Evolutionary conservation across 2,329 filamentous ascomycete species (phyloP), one percentile per base, ranked within the genome.

Genomic region (Ascochyta pisi): DNA sequence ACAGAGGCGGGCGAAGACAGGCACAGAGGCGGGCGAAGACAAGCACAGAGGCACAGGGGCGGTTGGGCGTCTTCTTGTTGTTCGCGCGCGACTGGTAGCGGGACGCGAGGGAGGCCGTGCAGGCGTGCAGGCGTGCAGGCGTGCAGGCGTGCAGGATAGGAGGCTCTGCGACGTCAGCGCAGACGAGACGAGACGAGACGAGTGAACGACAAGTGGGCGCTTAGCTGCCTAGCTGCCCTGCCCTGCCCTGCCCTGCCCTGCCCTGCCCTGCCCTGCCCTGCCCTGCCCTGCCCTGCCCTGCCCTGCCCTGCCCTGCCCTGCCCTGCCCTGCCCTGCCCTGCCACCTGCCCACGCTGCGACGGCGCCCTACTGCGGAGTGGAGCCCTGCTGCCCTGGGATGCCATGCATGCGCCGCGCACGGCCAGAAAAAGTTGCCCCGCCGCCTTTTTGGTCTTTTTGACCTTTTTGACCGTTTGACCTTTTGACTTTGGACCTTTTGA

Each of bases 51-150:
- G 47, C 29, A 8, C 5, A 8, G 13, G 5, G 24, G 24, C 24
- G 5, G 24, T 8, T 26, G 24, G 24, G 5, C 7, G 24, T 26
- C 24, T 26, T 26, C 5, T 26, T 15, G 31, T 13, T 22, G 39
- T 38, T 42, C 40, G 57, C 34, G 51, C 38, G 45, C 37, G 47
- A 38, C 43, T 45, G 34, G 57, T 37, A 55, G 38, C 42, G 45
- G 58, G 52, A 50, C 60, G 59, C 50, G 44, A 44, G 42, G 41
- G 41, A 42, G 53, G 22, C 45, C 37, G 47, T 50, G 52, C 45
- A 49, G 51, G 23, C 8, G 8, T 9, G 8, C 27, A 8, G n/a
- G n/a, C n/a, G n/a, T n/a, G n/a, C n/a, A n/a, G 24, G 6, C 6
- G 38, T 6, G 38, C 4, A 4, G 10, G 13, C 29, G 43, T 33